A percentile compares a stretch with the other conserved stretches of the same genome.
Conservation (phyloP, 257 asterid genomes). For the Marsdenia floribunda region DNA sequence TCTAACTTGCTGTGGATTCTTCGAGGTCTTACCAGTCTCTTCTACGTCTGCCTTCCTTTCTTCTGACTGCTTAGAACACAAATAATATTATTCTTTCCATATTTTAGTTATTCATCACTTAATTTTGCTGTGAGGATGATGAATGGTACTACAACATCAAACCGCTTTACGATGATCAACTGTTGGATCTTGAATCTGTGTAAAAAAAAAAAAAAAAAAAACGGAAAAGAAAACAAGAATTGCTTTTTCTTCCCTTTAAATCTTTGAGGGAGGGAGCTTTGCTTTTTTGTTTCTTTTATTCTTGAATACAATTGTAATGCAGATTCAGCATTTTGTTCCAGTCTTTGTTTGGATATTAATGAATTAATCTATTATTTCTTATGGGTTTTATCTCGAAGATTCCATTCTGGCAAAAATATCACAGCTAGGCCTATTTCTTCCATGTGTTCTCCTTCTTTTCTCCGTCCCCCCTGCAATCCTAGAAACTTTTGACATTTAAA, state of each 20-base stretch:
- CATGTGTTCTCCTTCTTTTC: too few species aligned
- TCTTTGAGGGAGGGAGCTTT: constrained; percentile 16
- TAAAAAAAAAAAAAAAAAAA: constrained; percentile 22
- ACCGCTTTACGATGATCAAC: constrained; percentile 26
- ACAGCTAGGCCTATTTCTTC: too few species aligned
- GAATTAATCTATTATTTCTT: not conserved
- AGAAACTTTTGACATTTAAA: too few species aligned
- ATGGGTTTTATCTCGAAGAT: not conserved
- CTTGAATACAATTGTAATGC: constrained; percentile 16
- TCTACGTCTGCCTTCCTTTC: constrained; percentile 16
- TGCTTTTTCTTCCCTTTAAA: constrained; percentile 19
- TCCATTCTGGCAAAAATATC: too few species aligned
- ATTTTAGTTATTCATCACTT: constrained; percentile 32
- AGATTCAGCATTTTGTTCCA: constrained; percentile 2
- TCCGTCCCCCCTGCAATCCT: too few species aligned
- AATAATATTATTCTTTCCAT: constrained; percentile 39
- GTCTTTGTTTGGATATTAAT: not conserved
- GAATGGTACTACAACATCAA: constrained; percentile 35
- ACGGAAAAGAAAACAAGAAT: not conserved
- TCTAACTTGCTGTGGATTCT: constrained; percentile 30
- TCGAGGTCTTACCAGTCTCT: constrained; percentile 25
- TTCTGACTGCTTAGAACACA: constrained; percentile 44
- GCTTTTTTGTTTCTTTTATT: constrained; percentile 19
- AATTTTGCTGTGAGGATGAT: constrained; percentile 43
- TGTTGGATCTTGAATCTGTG: constrained; percentile 40